A percentile compares a stretch with the other conserved stretches of the same genome.
Conservation (phyloP, 2,329 filamentous ascomycete species). For the Zasmidium cellare region DNA sequence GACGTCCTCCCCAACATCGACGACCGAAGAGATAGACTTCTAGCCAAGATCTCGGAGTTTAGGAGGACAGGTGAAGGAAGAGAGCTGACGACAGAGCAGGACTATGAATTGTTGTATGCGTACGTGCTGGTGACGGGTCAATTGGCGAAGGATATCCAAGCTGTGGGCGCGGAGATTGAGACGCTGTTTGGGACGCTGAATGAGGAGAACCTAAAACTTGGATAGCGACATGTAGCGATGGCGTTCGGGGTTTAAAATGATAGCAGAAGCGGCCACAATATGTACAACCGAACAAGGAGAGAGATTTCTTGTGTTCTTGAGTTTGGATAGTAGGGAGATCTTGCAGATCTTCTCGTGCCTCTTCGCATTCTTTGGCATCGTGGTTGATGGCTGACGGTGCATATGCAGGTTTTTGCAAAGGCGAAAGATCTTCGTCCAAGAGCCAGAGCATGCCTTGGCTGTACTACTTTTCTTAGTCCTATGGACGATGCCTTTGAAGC, state of each 20-base stretch:
- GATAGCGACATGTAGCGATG: neutral
- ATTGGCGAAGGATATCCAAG: constrained; percentile 33
- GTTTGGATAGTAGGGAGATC: too few relatives aligned
- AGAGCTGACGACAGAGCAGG: constrained; percentile 64
- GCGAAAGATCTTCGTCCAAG: too few relatives aligned
- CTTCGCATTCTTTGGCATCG: too few relatives aligned
- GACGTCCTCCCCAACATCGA: constrained; percentile 84
- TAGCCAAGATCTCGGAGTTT: constrained; percentile 87
- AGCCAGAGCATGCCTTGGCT: too few relatives aligned
- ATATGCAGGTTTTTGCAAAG: too few relatives aligned
- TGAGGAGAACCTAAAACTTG: constrained; percentile 58
- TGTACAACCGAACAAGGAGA: too few relatives aligned
- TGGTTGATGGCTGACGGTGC: too few relatives aligned
- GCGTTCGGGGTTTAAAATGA: neutral
- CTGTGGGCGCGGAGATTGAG: constrained; percentile 40
- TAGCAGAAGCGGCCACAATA: too few relatives aligned
- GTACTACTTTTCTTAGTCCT: too few relatives aligned
- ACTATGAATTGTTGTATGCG: constrained; percentile 90
- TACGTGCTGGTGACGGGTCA: constrained; percentile 69
- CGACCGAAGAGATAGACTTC: constrained; percentile 74
- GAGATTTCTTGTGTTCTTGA: too few relatives aligned
- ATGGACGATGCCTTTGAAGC: too few relatives aligned
- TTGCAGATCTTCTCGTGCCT: too few relatives aligned
- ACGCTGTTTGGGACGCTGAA: constrained; percentile 61
- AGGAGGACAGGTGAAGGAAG: constrained; percentile 63